Evolutionary conservation across 1,139 yeast genomes (phyloP).

Genomic region (Eremothecium gossypii): DNA sequence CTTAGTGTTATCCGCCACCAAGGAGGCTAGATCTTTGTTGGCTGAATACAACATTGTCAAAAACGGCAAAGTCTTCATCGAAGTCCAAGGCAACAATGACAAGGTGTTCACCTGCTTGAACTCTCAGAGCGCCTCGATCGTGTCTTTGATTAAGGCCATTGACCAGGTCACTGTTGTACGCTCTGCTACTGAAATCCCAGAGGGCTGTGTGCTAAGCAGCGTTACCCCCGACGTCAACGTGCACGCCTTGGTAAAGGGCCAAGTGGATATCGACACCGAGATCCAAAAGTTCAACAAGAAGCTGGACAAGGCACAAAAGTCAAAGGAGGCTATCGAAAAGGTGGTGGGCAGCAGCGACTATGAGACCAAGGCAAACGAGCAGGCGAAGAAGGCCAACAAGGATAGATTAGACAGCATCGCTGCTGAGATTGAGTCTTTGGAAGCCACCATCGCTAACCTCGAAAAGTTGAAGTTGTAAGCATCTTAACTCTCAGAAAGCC

Average conservation of each 20-base stretch:
- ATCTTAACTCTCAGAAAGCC: background rate
- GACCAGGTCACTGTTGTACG: slow-evolving; percentile 58
- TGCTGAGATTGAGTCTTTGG: slow-evolving; percentile 84
- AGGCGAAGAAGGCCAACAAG: slow-evolving; percentile 69
- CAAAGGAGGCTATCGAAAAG: slow-evolving; percentile 46
- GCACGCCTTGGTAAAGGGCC: slow-evolving; percentile 87
- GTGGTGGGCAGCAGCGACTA: slow-evolving; percentile 69
- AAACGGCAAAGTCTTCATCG: slow-evolving; percentile 79
- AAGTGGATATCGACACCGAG: slow-evolving; percentile 85
- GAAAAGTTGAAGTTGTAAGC: slow-evolving; percentile 58
- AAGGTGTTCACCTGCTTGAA: slow-evolving; percentile 44
- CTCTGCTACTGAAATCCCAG: slow-evolving; percentile 51
- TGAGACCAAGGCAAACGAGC: slow-evolving; percentile 72
- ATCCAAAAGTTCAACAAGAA: slow-evolving; percentile 74
- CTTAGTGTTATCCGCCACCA: slow-evolving; percentile 74
- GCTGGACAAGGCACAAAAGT: slow-evolving; percentile 46
- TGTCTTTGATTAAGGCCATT: slow-evolving; percentile 86
- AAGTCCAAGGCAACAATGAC: slow-evolving; percentile 39
- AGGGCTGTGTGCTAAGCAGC: slow-evolving; percentile 82
- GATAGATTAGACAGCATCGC: slow-evolving; percentile 58
- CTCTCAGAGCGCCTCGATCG: slow-evolving; percentile 74
- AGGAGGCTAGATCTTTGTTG: slow-evolving; percentile 84
- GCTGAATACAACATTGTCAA: slow-evolving; percentile 83
- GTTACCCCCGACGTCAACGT: slow-evolving; percentile 77
- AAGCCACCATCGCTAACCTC: slow-evolving; percentile 66